Base-by-base conservation (phyloP, 2,329 filamentous ascomycete genomes). In the Pseudogymnoascus sp. region DNA sequence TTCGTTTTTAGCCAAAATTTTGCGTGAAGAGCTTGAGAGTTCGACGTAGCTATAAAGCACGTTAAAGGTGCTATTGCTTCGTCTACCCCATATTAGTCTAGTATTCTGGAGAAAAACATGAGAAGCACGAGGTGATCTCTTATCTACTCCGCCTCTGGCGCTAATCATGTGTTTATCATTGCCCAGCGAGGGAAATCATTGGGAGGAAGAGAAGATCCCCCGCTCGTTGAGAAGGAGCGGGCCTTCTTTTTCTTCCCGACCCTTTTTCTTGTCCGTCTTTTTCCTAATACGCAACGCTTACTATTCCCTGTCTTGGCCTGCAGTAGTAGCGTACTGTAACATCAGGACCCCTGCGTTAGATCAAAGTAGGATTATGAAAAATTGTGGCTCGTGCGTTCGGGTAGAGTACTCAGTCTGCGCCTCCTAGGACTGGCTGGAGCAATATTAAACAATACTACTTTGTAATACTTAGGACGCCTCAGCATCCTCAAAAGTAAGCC, bases 301-400 rank as follows among this genome's bases (percentile, higher is more conserved):
- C 47, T 18, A 54, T 54, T 54, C 47, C 47, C 25, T 54, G 25
- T 12, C n/a, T 6, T 18, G 25, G 28, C 25, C 25, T 54, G n/a
- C 9, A 54, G 25, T 18, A 32, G 47, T 54, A 54, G 25, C 43
- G 43, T 50, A 50, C 25, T 30, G 43, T 30, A 50, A 2, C 28
- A 54, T 11, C n/a, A 18, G 28, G 6, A 54, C 47, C 47, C 47
- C 47, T 54, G 47, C 4, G 14, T 54, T 54, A 18, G 47, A 54
- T 54, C 25, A 32, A 50, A 32, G 28, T 54, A 18, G 28, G 47
- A 54, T 32, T 50, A 18, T 54, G 47, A 4, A 54, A 54, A 32
- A 28, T 32, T 54, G 47, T 54, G 47, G 47, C 28, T 54, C 47
- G 47, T 54, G 47, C 47, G 16, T 54, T 54, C 47, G 25, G 28